Evolutionary conservation across 2,329 filamentous ascomycete species (phyloP).

Genomic region (Cladosporium sp.): DNA sequence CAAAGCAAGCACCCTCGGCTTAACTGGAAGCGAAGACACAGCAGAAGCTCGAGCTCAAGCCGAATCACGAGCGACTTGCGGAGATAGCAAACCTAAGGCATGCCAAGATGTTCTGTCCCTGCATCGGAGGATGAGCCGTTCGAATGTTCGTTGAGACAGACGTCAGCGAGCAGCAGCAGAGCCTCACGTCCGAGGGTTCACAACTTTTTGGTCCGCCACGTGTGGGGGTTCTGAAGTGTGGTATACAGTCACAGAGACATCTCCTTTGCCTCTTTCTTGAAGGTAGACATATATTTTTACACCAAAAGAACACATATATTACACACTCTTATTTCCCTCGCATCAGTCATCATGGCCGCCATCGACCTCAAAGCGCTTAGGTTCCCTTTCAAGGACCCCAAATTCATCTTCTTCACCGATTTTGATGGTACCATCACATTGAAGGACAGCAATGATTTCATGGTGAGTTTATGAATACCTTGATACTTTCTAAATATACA

Average conservation of each 20-base stretch:
- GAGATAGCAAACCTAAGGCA: not conserved
- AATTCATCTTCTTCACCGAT: constrained; percentile 98
- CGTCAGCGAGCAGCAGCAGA: not conserved
- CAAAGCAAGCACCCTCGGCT: constrained; percentile 2
- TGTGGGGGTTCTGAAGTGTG: constrained; percentile 8
- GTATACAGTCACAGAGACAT: constrained; percentile 2
- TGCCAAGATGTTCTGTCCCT: not conserved
- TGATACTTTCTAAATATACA: no score
- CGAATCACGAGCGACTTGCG: constrained; percentile 6
- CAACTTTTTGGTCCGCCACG: constrained; percentile 18
- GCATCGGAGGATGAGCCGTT: no score
- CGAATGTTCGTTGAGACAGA: not conserved
- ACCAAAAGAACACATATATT: not conserved
- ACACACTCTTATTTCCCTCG: not conserved
- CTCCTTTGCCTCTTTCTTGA: not conserved
- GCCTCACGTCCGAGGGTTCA: constrained; percentile 2
- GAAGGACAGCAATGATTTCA: constrained; percentile 67
- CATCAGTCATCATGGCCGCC: constrained; percentile 22
- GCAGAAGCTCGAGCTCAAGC: constrained; percentile 9
- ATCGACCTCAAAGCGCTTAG: constrained; percentile 48
- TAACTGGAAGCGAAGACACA: not conserved
- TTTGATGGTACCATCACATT: constrained; percentile 95
- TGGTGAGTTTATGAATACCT: constrained; percentile 44
- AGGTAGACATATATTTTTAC: not conserved
- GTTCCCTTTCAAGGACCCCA: constrained; percentile 59